A percentile compares a stretch with the other conserved stretches of the same genome.
phyloP scores from a whole-genome alignment of 768 basidiomycete genomes.

The Crepidotus variabilis region DNA sequence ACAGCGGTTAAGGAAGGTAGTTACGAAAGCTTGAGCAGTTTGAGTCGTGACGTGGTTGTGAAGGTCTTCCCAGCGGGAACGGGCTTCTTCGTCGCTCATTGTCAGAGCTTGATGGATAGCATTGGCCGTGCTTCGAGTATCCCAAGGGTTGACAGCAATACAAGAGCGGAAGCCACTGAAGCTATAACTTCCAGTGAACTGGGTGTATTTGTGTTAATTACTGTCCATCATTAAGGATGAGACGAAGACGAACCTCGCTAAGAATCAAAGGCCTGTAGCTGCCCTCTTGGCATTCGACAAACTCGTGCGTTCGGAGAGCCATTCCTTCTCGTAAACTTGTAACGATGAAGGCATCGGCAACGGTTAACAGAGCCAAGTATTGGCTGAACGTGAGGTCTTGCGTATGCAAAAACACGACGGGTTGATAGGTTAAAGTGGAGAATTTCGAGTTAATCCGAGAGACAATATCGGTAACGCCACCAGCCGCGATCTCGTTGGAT shows the following conservation, averaged over 20 bases:
- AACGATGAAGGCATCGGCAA: slow-evolving; percentile 83
- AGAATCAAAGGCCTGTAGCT: slow-evolving; percentile 67
- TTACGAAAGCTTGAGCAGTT: slow-evolving; percentile 82
- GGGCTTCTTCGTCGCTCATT: slow-evolving; percentile 72
- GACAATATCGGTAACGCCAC: slow-evolving; percentile 70
- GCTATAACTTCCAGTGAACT: slow-evolving; percentile 86
- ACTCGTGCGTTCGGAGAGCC: slow-evolving; percentile 81
- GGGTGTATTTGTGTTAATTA: too few species aligned
- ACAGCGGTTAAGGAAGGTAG: slow-evolving; percentile 71
- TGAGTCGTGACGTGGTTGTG: slow-evolving; percentile 85
- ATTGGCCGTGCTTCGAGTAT: slow-evolving; percentile 75
- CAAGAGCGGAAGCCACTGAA: slow-evolving; percentile 86
- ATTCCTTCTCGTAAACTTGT: slow-evolving; percentile 86
- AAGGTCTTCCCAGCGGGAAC: slow-evolving; percentile 78
- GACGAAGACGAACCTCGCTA: slow-evolving; percentile 57
- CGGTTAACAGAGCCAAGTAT: slow-evolving; percentile 76
- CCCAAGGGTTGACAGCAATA: slow-evolving; percentile 85
- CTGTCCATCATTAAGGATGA: neutral
- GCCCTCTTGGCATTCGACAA: slow-evolving; percentile 80
- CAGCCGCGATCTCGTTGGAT: slow-evolving; percentile 70
- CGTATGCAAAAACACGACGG: slow-evolving; percentile 81
- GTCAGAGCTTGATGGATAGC: slow-evolving; percentile 77
- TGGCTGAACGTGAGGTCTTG: slow-evolving; percentile 83
- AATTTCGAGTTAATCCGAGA: slow-evolving; percentile 80
- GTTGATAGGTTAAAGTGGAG: slow-evolving; percentile 84